A percentile compares a stretch with the other conserved stretches of the same genome.
Conservation (phyloP, 768 basidiomycete genomes). For the Rhizopogon vinicolor region DNA sequence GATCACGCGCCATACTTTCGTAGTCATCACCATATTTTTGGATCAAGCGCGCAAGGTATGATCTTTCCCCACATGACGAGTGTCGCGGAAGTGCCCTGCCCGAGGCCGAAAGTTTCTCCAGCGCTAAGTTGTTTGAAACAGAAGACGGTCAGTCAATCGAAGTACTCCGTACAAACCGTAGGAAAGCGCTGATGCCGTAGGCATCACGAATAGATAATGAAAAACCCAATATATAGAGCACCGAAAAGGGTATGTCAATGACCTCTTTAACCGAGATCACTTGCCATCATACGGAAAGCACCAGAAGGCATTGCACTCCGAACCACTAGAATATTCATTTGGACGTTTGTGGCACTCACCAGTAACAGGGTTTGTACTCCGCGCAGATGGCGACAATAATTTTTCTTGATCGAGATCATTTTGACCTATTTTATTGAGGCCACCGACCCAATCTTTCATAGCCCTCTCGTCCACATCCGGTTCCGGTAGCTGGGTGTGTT, state of each 20-base stretch:
- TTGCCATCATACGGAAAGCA: not conserved
- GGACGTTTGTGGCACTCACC: not conserved
- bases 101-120: slow-evolving; percentile 58
- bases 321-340: not conserved
- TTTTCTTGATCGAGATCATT: not conserved
- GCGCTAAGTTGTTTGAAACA: slow-evolving; percentile 35
- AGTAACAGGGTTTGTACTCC: not conserved
- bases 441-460: slow-evolving; percentile 34
- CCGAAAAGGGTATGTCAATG: not conserved
- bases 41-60: slow-evolving; percentile 63
- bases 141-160: not conserved
- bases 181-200: not conserved
- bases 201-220: not conserved
- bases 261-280: not conserved
- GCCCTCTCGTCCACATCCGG: slow-evolving; percentile 28
- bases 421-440: not conserved
- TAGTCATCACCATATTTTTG: slow-evolving; percentile 68
- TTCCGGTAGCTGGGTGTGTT: slow-evolving; percentile 5
- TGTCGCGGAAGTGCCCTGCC: slow-evolving; percentile 49
- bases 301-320: not conserved
- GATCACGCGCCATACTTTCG: slow-evolving; percentile 74
- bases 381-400: not conserved
- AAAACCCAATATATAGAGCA: not conserved
- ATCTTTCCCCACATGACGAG: slow-evolving; percentile 63
- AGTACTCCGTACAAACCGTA: not conserved